phyloP scores from a whole-genome alignment of 1,284 basidiomycete genomes.

The Phellinidium pouzarii region DNA sequence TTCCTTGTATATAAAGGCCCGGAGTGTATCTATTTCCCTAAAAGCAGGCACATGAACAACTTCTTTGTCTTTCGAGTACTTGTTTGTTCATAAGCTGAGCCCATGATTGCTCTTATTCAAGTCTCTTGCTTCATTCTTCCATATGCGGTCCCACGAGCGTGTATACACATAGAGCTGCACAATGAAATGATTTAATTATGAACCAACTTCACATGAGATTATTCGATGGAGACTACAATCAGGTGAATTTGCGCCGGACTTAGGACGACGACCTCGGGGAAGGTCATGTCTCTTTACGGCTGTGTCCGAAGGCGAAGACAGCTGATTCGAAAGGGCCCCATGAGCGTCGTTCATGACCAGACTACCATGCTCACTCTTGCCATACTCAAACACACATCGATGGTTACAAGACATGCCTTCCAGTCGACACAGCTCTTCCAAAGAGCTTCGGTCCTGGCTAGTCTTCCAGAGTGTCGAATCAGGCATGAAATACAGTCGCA shows the following conservation, averaged over 20 bases:
- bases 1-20: not conserved
- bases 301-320: not conserved
- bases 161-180: no score
- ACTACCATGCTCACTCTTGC: no score
- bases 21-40: not conserved
- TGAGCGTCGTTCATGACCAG: no score
- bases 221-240: not conserved
- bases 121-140: no score
- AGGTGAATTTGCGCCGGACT: not conserved
- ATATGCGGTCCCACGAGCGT: no score
- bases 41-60: not conserved
- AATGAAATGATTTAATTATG: not conserved
- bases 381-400: no score
- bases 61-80: not conserved
- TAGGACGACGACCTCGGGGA: not conserved
- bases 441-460: no score
- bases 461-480: no score
- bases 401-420: no score
- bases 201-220: not conserved
- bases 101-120: no score
- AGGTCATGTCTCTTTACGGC: not conserved
- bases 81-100: not conserved
- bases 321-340: no score
- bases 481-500: not conserved
- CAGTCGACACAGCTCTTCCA: no score